Base-by-base conservation (phyloP, 2,329 filamentous ascomycete species). In the Chaetomium olivaceum region DNA sequence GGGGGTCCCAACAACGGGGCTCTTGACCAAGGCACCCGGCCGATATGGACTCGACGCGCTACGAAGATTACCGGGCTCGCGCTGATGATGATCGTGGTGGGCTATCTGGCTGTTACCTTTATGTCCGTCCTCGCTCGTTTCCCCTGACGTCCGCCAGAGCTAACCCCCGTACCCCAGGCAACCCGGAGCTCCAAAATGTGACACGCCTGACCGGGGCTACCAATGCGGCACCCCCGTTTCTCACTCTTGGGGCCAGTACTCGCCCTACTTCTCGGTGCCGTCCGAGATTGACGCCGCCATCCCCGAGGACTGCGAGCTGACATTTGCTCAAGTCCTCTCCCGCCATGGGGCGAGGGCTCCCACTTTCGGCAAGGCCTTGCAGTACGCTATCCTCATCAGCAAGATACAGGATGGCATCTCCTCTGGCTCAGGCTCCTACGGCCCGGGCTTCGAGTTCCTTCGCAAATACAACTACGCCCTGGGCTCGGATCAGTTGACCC, bases 321-420 rank as follows among this genome's bases (percentile, higher is more conserved):
- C 89, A 2, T 94, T 96, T 77, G 93, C 85, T 1, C 90, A 93
- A 73, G 81, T 93, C 27, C 83, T 97, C 57, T 93, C 92, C 25
- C 88, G 93, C 2, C 93, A 97, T 75, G 93, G 93, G 57, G 91
- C 91, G 46, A 86, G 93, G 61, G 90, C 92, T 74, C 93, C 93
- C 0, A 96, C 93, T 0, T 73, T 79, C 12, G 80, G 80, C 69
- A 96, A 93, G 80, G 85, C 88, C 0, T 74, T 76, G 12, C 74
- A 76, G 7, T 97, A 96, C 78, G 83, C 81, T 48, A 76, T 80
- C 5, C 82, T 91, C 9, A 81, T 97, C 61, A 75, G 82, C 31
- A 85, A 84, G 57, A 89, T 97, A 67, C 87, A 93, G 67, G 76
- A 75, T 54, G 81, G 81, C 11, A 83, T 81, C 1, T 78, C 80